These are phyloP conservation scores for Diophrys appendiculata DNA, from an alignment of 73 alveolate species.

Conservation along the genomic window DNA sequence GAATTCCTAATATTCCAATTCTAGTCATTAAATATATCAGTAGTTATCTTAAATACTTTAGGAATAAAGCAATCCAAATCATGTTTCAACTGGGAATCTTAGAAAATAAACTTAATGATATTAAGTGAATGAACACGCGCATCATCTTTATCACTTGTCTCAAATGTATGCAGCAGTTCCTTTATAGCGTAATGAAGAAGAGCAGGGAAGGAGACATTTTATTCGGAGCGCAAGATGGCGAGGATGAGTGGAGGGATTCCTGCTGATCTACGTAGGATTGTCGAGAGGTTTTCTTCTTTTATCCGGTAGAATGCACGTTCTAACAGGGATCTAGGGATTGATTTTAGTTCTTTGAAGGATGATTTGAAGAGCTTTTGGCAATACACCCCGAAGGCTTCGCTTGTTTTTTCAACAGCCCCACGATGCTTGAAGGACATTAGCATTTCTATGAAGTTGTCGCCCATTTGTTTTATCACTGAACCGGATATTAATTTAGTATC, in stretches of 20 bases:
- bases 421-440: constrained; percentile 40
- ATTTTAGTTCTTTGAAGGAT: constrained; percentile 2
- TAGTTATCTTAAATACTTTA: constrained; percentile 33
- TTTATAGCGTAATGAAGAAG: constrained; percentile 25
- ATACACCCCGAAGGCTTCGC: constrained; percentile 39
- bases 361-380: constrained; percentile 26
- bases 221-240: constrained; percentile 44
- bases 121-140: constrained; percentile 50
- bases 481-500: constrained; percentile 21
- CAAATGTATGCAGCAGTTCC: constrained; percentile 20
- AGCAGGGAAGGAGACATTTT: constrained; percentile 11
- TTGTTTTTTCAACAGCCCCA: constrained; percentile 57
- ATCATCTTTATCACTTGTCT: constrained; percentile 15
- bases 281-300: constrained; percentile 22
- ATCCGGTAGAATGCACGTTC: constrained; percentile 25
- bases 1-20: constrained; percentile 40
- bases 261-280: constrained; percentile 52
- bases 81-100: constrained; percentile 41
- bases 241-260: constrained; percentile 54
- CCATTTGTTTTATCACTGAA: background rate
- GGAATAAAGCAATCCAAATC: constrained; percentile 32
- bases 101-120: constrained; percentile 49
- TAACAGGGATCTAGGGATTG: constrained; percentile 23
- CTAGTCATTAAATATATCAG: constrained; percentile 31
- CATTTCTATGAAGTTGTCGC: constrained; percentile 39